phyloP scores from a whole-genome alignment of 257 asterid genomes.

The Rhazya stricta region DNA sequence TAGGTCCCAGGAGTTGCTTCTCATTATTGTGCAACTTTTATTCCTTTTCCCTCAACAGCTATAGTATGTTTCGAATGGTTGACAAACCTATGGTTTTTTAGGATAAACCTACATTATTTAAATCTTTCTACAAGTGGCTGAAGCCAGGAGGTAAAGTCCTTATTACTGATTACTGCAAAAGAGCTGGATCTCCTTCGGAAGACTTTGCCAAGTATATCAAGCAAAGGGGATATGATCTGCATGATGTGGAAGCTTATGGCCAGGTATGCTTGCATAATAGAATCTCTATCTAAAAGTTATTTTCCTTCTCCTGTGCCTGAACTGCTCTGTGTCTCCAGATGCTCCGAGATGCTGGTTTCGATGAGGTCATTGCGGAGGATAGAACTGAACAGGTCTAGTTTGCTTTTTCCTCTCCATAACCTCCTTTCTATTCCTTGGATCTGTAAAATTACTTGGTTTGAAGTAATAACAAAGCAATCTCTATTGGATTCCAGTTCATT shows the following conservation, averaged over 20 bases:
- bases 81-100: conserved; percentile 24
- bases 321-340: conserved; percentile 39
- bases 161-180: conserved; percentile 88
- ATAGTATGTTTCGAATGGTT: not conserved
- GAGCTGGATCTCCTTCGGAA: conserved; percentile 60
- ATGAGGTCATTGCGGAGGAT: conserved; percentile 82
- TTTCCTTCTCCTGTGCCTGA: not conserved
- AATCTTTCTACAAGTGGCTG: conserved; percentile 90
- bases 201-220: conserved; percentile 71
- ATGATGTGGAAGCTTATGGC: conserved; percentile 73
- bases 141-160: conserved; percentile 96
- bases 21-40: not conserved
- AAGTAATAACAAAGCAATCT: not conserved
- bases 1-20: not conserved
- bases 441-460: not conserved
- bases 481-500: conserved; percentile 49
- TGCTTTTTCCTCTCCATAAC: not conserved
- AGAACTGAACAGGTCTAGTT: conserved; percentile 75
- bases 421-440: not conserved
- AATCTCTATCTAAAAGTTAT: not conserved
- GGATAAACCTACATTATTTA: conserved; percentile 93
- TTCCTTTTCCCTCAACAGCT: not conserved
- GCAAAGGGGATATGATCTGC: conserved; percentile 90
- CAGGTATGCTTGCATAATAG: conserved; percentile 44
- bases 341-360: conserved; percentile 88